Conservation (phyloP, 352 stramenopile genomes). For the Aphanomyces invadans region DNA sequence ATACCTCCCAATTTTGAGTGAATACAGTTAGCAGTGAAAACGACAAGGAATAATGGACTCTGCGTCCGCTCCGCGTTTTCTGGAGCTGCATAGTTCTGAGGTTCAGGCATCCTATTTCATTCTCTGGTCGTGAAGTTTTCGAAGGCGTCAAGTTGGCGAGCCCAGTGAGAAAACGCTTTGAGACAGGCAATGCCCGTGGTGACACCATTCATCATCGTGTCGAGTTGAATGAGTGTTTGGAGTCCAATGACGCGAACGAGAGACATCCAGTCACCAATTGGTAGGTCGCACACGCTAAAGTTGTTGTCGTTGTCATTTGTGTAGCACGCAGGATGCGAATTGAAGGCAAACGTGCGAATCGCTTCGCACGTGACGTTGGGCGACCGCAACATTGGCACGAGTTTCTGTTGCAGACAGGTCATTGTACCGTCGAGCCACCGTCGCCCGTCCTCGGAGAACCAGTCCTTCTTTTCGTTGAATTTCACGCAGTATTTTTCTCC, state of each 20-base stretch:
- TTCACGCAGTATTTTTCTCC: slow-evolving; percentile 30
- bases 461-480: slow-evolving; percentile 25
- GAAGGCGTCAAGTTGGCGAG: background rate
- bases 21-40: no score
- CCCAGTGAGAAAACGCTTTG: background rate
- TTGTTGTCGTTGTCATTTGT: slow-evolving; percentile 19
- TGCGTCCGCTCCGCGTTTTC: no score
- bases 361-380: slow-evolving; percentile 18
- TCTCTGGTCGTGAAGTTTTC: no score
- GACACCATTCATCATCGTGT: slow-evolving; percentile 29
- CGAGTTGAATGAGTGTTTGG: slow-evolving; percentile 28
- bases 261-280: slow-evolving; percentile 27
- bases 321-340: slow-evolving; percentile 34
- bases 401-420: slow-evolving; percentile 29
- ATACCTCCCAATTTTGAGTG: no score
- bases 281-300: slow-evolving; percentile 30
- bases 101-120: no score
- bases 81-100: no score
- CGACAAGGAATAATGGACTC: no score
- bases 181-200: slow-evolving; percentile 23
- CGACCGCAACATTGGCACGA: slow-evolving; percentile 26
- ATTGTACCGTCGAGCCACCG: slow-evolving; percentile 32
- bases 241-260: slow-evolving; percentile 30
- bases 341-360: slow-evolving; percentile 31
- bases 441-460: slow-evolving; percentile 29